Percentiles rank a stretch among this genome's conserved stretches.
Evolutionary conservation across 1,284 basidiomycete species (phyloP).

Genomic region (Cutaneotrichosporon curvatum): DNA sequence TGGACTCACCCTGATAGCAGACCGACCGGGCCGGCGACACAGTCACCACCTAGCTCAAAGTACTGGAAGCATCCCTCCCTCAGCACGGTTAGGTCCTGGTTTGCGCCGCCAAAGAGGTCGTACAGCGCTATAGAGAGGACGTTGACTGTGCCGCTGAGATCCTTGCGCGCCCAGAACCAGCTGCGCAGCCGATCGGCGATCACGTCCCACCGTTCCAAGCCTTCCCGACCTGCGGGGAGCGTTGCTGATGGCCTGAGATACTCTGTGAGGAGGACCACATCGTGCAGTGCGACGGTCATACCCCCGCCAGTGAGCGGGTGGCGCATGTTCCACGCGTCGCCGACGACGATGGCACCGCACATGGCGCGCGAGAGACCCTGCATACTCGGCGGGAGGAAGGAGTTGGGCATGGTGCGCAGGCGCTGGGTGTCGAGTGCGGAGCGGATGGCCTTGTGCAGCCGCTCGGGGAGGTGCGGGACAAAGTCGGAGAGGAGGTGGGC

Average conservation of each 20-base stretch:
- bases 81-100: constrained; percentile 65
- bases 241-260: constrained; percentile 51
- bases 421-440: constrained; percentile 63
- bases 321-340: constrained; percentile 98
- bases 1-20: constrained; percentile 58
- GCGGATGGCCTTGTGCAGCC: constrained; percentile 59
- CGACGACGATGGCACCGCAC: constrained; percentile 72
- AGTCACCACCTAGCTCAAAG: constrained; percentile 88
- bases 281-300: constrained; percentile 87
- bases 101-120: constrained; percentile 75
- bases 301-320: constrained; percentile 96
- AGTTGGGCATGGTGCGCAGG: constrained; percentile 89
- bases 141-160: constrained; percentile 74
- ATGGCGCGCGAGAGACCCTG: constrained; percentile 58
- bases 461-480: constrained; percentile 67
- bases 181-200: constrained; percentile 55
- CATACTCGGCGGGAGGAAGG: constrained; percentile 76
- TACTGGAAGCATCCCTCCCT: constrained; percentile 95
- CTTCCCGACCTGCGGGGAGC: constrained; percentile 33
- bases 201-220: constrained; percentile 56
- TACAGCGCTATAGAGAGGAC: constrained; percentile 86
- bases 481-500: constrained; percentile 66
- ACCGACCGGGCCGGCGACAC: constrained; percentile 79
- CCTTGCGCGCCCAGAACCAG: constrained; percentile 83
- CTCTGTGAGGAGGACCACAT: constrained; percentile 66